Conservation (phyloP, 176 grass and related monocot genomes). For the Bolboschoenus planiculmis region DNA sequence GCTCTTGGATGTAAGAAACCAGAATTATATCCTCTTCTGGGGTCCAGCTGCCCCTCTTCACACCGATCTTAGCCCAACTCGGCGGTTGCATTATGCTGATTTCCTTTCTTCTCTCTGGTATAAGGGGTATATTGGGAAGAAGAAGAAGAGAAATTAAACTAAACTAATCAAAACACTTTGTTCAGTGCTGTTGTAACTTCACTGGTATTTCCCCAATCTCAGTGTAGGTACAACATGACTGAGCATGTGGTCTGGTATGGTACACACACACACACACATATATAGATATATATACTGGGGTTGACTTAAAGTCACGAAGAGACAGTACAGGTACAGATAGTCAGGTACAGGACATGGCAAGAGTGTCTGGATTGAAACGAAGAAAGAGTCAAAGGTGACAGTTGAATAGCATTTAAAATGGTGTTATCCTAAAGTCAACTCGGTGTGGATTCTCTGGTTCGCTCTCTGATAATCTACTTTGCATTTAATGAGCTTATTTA, state of each 20-base stretch:
- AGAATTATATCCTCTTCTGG: conserved; percentile 17
- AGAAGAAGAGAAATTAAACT: not conserved
- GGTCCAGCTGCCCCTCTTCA: not conserved
- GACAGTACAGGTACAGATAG: not conserved
- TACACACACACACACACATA: too few species aligned
- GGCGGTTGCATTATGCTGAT: not conserved
- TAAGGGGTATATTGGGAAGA: not conserved
- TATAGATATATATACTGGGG: conserved; percentile 4
- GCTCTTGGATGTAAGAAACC: conserved; percentile 3
- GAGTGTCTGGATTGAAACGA: not conserved
- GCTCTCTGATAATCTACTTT: not conserved
- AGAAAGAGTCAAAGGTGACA: conserved; percentile 10
- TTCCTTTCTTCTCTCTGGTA: not conserved
- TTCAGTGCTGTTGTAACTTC: not conserved
- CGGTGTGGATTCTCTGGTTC: not conserved
- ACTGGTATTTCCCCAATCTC: not conserved
- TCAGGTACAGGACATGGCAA: not conserved
- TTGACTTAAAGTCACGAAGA: not conserved
- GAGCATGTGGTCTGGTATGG: not conserved
- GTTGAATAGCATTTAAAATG: conserved; percentile 3
- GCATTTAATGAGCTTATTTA: not conserved
- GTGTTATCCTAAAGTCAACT: conserved; percentile 5
- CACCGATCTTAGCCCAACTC: not conserved
- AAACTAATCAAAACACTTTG: not conserved
- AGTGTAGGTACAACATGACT: not conserved